Conservation (phyloP, 106 monocot genomes). For the Ottelia alismoides region DNA sequence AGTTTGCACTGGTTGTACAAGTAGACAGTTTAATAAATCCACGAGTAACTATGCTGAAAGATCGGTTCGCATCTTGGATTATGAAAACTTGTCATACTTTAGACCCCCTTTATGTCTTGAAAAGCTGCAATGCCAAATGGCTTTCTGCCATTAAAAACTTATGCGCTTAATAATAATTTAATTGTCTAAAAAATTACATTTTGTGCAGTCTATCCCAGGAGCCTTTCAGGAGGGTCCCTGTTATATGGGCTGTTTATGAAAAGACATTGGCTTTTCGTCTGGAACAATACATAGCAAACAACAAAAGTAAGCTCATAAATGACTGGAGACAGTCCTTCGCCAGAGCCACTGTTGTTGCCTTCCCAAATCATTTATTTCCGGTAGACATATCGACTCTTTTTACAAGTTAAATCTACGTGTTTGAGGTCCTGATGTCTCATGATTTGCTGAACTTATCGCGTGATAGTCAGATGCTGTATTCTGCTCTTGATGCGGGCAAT, state of each 20-base stretch:
- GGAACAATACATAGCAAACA: slow-evolving; percentile 34
- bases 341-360: slow-evolving; percentile 76
- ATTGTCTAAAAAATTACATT: no score
- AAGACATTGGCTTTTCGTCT: slow-evolving; percentile 53
- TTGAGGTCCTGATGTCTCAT: not conserved
- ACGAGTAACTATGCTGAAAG: no score
- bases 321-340: slow-evolving; percentile 77
- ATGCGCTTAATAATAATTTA: no score
- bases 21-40: no score
- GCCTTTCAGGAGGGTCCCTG: slow-evolving; percentile 91
- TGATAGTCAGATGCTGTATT: slow-evolving; percentile 72
- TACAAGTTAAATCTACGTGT: not conserved
- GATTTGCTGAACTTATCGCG: not conserved
- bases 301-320: slow-evolving; percentile 39
- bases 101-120: no score
- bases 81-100: no score
- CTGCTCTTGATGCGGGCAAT: slow-evolving; percentile 75
- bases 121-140: no score
- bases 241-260: slow-evolving; percentile 82
- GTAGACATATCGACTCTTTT: slow-evolving; percentile 24
- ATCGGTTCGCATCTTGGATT: no score
- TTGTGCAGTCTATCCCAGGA: slow-evolving; percentile 85
- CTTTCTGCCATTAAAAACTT: no score
- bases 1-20: no score
- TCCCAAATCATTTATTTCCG: slow-evolving; percentile 60